phyloP scores from a whole-genome alignment of 2,329 filamentous ascomycete genomes.

The Fonsecaea monophora region DNA sequence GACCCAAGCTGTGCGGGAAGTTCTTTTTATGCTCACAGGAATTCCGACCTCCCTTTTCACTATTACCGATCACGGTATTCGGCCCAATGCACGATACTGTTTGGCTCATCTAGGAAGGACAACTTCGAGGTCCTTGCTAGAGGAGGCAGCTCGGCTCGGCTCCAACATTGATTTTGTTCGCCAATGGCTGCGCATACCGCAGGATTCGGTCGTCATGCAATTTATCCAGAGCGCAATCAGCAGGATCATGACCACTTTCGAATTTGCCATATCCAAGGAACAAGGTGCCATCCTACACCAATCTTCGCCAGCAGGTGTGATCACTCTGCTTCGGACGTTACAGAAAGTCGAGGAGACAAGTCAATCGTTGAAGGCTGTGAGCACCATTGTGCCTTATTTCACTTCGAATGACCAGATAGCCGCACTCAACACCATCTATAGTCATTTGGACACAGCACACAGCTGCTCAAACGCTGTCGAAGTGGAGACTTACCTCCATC shows the following conservation, averaged over 20 bases:
- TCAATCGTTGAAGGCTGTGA: slow-evolving; percentile 15
- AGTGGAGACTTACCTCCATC: slow-evolving; percentile 22
- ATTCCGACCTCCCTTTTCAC: slow-evolving; percentile 75
- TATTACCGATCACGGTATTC: slow-evolving; percentile 42
- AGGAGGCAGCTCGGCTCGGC: slow-evolving; percentile 20
- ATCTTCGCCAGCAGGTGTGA: slow-evolving; percentile 19
- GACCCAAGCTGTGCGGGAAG: slow-evolving; percentile 75
- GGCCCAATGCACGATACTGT: slow-evolving; percentile 17
- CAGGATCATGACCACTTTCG: slow-evolving; percentile 20
- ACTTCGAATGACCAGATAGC: slow-evolving; percentile 19
- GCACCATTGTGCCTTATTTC: slow-evolving; percentile 13
- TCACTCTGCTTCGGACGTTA: slow-evolving; percentile 29
- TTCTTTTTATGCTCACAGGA: slow-evolving; percentile 83
- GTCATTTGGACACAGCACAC: slow-evolving; percentile 23
- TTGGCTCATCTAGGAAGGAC: slow-evolving; percentile 31
- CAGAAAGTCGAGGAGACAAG: slow-evolving; percentile 14
- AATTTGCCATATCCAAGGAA: slow-evolving; percentile 19
- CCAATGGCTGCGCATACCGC: slow-evolving; percentile 28
- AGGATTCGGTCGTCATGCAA: slow-evolving; percentile 26
- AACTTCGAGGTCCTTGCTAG: slow-evolving; percentile 34
- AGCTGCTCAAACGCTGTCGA: slow-evolving; percentile 18
- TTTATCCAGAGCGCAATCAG: slow-evolving; percentile 27
- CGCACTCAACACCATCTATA: slow-evolving; percentile 25
- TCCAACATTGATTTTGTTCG: slow-evolving; percentile 24
- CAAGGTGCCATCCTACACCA: slow-evolving; percentile 24